Evolutionary conservation across 371 early-diverging fungal genomes (phyloP).

Genomic region (Apophysomyces variabilis): DNA sequence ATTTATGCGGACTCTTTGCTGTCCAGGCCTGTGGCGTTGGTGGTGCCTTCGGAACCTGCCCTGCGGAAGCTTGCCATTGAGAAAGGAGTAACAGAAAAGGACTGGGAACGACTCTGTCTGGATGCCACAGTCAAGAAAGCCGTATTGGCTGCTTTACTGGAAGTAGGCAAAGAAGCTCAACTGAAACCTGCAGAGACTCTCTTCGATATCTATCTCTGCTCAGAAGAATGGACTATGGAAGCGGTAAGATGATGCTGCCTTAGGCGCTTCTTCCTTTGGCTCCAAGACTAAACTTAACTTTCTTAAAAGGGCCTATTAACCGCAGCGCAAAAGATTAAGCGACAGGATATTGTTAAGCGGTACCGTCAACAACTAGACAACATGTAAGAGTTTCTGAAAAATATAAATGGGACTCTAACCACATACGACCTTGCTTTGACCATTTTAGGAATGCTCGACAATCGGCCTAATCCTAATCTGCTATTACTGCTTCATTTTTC

Average conservation of each 20-base stretch:
- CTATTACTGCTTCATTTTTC: neutral
- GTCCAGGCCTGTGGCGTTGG: constrained; percentile 67
- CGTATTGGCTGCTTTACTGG: constrained; percentile 29
- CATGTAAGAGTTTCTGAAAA: constrained; percentile 41
- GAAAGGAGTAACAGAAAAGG: constrained; percentile 28
- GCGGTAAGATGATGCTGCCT: constrained; percentile 44
- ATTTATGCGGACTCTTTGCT: constrained; percentile 80
- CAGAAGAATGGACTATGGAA: constrained; percentile 85
- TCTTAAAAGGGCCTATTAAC: constrained; percentile 61
- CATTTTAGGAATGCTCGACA: neutral
- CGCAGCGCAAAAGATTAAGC: constrained; percentile 89
- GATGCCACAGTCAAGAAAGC: constrained; percentile 26
- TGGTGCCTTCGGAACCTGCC: constrained; percentile 61
- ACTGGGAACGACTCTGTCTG: constrained; percentile 28
- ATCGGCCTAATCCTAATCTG: neutral
- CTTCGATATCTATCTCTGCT: constrained; percentile 62
- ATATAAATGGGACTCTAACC: neutral
- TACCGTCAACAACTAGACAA: constrained; percentile 61
- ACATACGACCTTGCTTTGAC: neutral
- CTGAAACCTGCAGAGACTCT: constrained; percentile 77
- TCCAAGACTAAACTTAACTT: neutral
- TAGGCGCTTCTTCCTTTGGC: constrained; percentile 21
- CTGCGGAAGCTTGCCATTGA: constrained; percentile 30
- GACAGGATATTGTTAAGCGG: constrained; percentile 68
- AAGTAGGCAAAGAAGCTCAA: constrained; percentile 59